These are phyloP conservation scores for Amesomyces nigricolor DNA, from an alignment of 2,329 filamentous ascomycete genomes.

Conservation along the genomic window DNA sequence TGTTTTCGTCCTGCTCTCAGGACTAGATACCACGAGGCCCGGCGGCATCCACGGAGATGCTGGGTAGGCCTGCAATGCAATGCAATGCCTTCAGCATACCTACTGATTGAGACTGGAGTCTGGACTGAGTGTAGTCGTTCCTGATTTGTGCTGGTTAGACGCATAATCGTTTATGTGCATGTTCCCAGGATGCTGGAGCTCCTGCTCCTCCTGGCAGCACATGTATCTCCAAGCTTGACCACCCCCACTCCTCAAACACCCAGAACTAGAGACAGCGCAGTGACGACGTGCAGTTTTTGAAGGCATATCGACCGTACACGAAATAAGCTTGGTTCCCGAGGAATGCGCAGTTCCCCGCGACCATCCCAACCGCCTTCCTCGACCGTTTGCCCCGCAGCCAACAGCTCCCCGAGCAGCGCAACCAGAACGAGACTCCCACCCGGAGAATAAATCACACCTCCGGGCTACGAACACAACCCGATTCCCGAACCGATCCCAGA, in stretches of 20 bases:
- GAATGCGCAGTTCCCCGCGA: no score
- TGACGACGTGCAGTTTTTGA: no score
- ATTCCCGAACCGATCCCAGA: no score
- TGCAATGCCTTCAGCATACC: background rate
- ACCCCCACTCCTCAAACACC: background rate
- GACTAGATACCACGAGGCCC: slow-evolving; percentile 2
- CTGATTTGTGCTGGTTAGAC: slow-evolving; percentile 3
- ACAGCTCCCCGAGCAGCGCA: background rate
- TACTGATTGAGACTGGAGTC: background rate
- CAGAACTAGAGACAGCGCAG: no score
- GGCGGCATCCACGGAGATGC: background rate
- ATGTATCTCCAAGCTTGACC: background rate
- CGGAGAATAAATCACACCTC: background rate
- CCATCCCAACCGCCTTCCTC: no score
- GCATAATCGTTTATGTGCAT: slow-evolving; percentile 5
- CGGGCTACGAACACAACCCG: no score
- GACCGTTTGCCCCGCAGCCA: background rate
- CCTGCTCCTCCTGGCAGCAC: background rate
- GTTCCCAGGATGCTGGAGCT: background rate
- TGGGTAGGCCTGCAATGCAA: background rate
- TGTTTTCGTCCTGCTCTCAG: background rate
- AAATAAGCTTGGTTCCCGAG: no score
- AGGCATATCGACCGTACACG: no score
- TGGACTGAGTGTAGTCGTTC: background rate
- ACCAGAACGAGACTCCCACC: background rate